phyloP scores from a whole-genome alignment of 495 filamentous ascomycete genomes.

The Annulohypoxylon nitens region DNA sequence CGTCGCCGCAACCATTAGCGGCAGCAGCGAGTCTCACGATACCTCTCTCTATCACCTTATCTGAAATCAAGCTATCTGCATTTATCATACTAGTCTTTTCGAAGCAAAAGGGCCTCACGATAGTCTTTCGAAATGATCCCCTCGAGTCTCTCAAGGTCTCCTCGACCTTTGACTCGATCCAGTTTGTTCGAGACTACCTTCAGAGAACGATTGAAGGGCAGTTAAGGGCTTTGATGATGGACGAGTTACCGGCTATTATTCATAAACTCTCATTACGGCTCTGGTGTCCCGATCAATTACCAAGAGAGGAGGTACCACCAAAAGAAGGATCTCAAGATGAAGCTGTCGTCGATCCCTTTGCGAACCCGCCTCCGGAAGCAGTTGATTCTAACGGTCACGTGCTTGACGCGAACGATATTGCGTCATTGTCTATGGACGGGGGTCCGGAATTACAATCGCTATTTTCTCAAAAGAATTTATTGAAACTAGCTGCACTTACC shows the following conservation, averaged over 20 bases:
- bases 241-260: conserved; percentile 95
- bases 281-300: conserved; percentile 88
- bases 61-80: conserved; percentile 95
- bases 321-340: conserved; percentile 63
- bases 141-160: conserved; percentile 98
- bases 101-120: conserved; percentile 92
- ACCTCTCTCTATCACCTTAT: conserved; percentile 94
- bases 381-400: conserved; percentile 81
- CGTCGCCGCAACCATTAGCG: conserved; percentile 92
- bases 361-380: conserved; percentile 81
- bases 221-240: conserved; percentile 92
- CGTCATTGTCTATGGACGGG: conserved; percentile 79
- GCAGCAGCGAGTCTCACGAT: conserved; percentile 95
- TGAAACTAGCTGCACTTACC: conserved; percentile 79
- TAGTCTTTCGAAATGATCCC: conserved; percentile 98
- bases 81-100: conserved; percentile 99
- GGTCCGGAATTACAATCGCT: conserved; percentile 81
- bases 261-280: conserved; percentile 90
- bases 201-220: conserved; percentile 98
- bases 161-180: conserved; percentile 98
- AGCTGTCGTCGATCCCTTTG: conserved; percentile 78
- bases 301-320: conserved; percentile 64
- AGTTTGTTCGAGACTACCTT: conserved; percentile 96
- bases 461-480: conserved; percentile 91
- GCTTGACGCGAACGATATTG: conserved; percentile 78